Base-by-base conservation (phyloP, 139 green algal genomes). In the Volvox africanus region DNA sequence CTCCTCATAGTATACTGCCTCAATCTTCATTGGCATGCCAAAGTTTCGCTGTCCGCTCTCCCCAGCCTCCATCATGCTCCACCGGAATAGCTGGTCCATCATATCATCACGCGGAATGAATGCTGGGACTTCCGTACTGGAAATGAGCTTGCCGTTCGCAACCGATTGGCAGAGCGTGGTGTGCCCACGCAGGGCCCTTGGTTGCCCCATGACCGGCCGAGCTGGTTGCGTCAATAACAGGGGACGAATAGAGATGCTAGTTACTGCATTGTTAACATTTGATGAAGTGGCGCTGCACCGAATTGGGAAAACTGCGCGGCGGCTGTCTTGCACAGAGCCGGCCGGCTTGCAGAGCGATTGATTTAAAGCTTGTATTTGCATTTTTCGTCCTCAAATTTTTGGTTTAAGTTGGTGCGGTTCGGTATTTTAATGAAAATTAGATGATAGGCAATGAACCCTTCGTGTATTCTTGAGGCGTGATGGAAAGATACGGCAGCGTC, bases 81-180 rank as follows among this genome's bases (percentile, higher is more conserved):
- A 98, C 9, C 93, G 82, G 13, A 92, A 26, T 22, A 98, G 91
- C 96, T 98, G 97, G 89, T 98, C 96, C 82, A 97, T 96, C 71
- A 98, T 93, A 89, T 98, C 97, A 36, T 95, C 88, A 22, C 97
- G 93, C 5, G 93, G 94, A 68, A 98, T 98, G 93, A 98, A 98
- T 1, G 97, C 95, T 17, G 97, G 95, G 18, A 98, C 96, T 65
- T 98, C 96, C 9, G 95, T 95, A 79, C 94, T 96, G 32, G 91
- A 95, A 62, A 98, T 98, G 17, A 98, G 88, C 79, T 93, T 94
- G 68, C 91, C 94, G 73, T 61, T 76, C 13, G 50, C 50, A 26
- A 90, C 86, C 24, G 86, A 37, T 0, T 32, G 37, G 84, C 84
- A 89, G n/a, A 81, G 28, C 1, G 68, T 68, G 26, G 68, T 22